phyloP scores from a whole-genome alignment of 805 yeast species.

The Brettanomyces naardenensis region DNA sequence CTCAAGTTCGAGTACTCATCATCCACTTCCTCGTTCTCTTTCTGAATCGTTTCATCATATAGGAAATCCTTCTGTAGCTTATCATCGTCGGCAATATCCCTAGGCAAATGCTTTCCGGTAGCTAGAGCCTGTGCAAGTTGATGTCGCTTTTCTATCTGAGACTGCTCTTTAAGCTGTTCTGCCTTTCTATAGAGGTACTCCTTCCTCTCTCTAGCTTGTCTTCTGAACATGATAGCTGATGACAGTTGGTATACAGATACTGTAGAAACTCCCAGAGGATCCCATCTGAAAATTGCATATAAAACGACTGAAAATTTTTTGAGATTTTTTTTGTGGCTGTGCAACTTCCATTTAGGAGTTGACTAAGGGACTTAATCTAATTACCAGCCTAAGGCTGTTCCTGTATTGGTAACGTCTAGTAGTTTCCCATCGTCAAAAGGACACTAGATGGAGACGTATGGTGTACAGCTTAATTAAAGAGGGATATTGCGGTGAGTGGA shows the following conservation, averaged over 20 bases:
- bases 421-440: too few species aligned
- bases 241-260: too few species aligned
- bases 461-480: too few species aligned
- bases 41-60: conserved; percentile 73
- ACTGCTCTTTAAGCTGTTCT: conserved; percentile 82
- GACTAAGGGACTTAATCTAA: too few species aligned
- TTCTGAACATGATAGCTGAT: conserved; percentile 63
- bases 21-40: conserved; percentile 43
- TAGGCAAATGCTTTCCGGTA: conserved; percentile 81
- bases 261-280: too few species aligned
- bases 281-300: not conserved
- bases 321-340: not conserved
- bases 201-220: conserved; percentile 94
- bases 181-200: conserved; percentile 89
- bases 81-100: conserved; percentile 83
- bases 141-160: conserved; percentile 77
- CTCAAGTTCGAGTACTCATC: conserved; percentile 86
- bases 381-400: too few species aligned
- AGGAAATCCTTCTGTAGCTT: conserved; percentile 73
- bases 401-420: too few species aligned
- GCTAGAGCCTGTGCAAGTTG: conserved; percentile 83
- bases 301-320: conserved; percentile 1
- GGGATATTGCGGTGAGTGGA: too few species aligned
- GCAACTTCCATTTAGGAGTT: too few species aligned
- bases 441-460: too few species aligned